Conservation (phyloP, 768 basidiomycete species). For the Sarcomyxa edulis region DNA sequence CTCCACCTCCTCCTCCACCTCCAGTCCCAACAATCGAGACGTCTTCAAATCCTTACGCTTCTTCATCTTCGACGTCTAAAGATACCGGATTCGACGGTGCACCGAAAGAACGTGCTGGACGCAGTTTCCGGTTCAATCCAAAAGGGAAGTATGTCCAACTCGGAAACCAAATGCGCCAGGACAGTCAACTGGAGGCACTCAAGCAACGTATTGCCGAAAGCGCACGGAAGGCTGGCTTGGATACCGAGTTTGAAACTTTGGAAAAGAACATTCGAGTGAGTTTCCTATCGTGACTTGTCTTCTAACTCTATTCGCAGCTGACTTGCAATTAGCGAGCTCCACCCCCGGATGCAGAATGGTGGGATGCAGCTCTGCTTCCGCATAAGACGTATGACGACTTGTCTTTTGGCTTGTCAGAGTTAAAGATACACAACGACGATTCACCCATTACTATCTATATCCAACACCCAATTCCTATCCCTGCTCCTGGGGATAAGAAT, state of each 20-base stretch:
- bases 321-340: conserved; percentile 76
- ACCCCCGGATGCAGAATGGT: conserved; percentile 94
- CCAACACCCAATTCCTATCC: conserved; percentile 96
- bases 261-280: conserved; percentile 86
- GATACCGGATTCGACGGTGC: conserved; percentile 69
- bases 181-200: conserved; percentile 81
- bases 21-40: conserved; percentile 32
- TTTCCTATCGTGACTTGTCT: background rate
- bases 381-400: conserved; percentile 79
- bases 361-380: conserved; percentile 86
- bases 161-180: conserved; percentile 66
- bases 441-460: conserved; percentile 88
- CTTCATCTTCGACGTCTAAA: conserved; percentile 40
- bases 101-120: conserved; percentile 64
- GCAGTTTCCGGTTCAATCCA: conserved; percentile 80
- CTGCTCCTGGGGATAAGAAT: conserved; percentile 83
- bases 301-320: background rate
- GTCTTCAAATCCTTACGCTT: conserved; percentile 73
- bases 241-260: conserved; percentile 78
- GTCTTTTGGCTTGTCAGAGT: conserved; percentile 42
- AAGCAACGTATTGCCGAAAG: conserved; percentile 92
- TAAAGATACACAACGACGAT: conserved; percentile 60
- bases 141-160: conserved; percentile 88
- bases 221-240: conserved; percentile 89
- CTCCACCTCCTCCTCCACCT: conserved; percentile 45